Percentiles rank a stretch among this genome's conserved stretches.
Evolutionary conservation across 2,329 filamentous ascomycete genomes (phyloP).

Genomic region (Fusarium mundagurra): DNA sequence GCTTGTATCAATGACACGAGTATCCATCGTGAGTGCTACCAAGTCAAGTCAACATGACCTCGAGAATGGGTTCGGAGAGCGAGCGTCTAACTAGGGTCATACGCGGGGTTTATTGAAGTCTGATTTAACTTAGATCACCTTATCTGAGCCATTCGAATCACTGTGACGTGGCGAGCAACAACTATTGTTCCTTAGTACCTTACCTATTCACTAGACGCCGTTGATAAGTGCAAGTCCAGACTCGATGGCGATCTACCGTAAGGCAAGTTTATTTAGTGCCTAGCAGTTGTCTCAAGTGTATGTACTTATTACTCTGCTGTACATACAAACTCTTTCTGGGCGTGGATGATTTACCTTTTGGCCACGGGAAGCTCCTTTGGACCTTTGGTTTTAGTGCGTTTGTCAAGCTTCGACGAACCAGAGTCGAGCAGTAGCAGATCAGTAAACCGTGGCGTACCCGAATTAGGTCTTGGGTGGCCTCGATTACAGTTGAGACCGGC

Average conservation of each 20-base stretch:
- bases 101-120: conserved; percentile 10
- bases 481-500: conserved; percentile 34
- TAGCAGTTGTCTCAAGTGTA: conserved; percentile 15
- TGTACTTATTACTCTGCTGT: neutral
- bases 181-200: neutral
- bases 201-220: conserved; percentile 9
- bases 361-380: conserved; percentile 35
- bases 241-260: neutral
- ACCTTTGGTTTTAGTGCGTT: conserved; percentile 19
- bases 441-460: conserved; percentile 24
- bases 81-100: neutral
- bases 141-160: conserved; percentile 17
- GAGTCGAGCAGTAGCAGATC: conserved; percentile 33
- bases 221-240: conserved; percentile 17
- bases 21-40: conserved; percentile 16
- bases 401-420: conserved; percentile 29
- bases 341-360: conserved; percentile 10
- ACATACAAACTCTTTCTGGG: neutral
- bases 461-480: conserved; percentile 40
- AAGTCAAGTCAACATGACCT: neutral
- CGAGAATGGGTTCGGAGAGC: neutral
- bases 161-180: conserved; percentile 36
- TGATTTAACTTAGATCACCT: conserved; percentile 16
- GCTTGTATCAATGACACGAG: conserved; percentile 13
- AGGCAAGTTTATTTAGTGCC: neutral